Percentiles rank a stretch among this genome's conserved stretches.
phyloP scores from a whole-genome alignment of 2,329 filamentous ascomycete genomes.

The Trichoderma sp. region DNA sequence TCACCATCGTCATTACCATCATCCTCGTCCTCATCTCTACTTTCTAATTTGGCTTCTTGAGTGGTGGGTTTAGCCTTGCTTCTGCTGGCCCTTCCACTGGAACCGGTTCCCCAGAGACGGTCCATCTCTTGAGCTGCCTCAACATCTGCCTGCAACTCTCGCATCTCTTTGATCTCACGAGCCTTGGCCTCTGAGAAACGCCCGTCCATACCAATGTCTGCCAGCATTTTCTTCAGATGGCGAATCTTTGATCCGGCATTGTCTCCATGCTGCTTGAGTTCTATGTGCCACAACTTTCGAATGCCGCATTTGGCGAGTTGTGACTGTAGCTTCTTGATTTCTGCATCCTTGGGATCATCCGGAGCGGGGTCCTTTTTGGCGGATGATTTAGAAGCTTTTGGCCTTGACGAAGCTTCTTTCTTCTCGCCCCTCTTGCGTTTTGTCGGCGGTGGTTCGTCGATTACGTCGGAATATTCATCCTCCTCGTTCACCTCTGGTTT shows the following conservation, averaged over 20 bases:
- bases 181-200: constrained; percentile 84
- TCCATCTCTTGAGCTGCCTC: constrained; percentile 82
- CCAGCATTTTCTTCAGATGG: constrained; percentile 75
- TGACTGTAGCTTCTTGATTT: constrained; percentile 84
- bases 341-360: constrained; percentile 63
- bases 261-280: constrained; percentile 70
- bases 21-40: constrained; percentile 32
- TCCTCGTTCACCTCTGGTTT: constrained; percentile 31
- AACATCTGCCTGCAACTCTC: constrained; percentile 80
- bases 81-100: constrained; percentile 42
- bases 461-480: constrained; percentile 50
- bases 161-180: constrained; percentile 77
- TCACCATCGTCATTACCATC: constrained; percentile 32
- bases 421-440: constrained; percentile 54
- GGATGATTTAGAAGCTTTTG: constrained; percentile 28
- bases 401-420: constrained; percentile 29
- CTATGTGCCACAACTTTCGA: constrained; percentile 84
- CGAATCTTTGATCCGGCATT: constrained; percentile 75
- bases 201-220: constrained; percentile 81
- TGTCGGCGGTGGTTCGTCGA: constrained; percentile 66
- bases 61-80: constrained; percentile 33
- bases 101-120: constrained; percentile 65
- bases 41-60: constrained; percentile 26
- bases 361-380: constrained; percentile 31
- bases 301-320: constrained; percentile 88